Percentiles rank a stretch among this genome's conserved stretches.
Evolutionary conservation across 306 rosid species (phyloP).

Genomic region (Hylodesmum podocarpum): DNA sequence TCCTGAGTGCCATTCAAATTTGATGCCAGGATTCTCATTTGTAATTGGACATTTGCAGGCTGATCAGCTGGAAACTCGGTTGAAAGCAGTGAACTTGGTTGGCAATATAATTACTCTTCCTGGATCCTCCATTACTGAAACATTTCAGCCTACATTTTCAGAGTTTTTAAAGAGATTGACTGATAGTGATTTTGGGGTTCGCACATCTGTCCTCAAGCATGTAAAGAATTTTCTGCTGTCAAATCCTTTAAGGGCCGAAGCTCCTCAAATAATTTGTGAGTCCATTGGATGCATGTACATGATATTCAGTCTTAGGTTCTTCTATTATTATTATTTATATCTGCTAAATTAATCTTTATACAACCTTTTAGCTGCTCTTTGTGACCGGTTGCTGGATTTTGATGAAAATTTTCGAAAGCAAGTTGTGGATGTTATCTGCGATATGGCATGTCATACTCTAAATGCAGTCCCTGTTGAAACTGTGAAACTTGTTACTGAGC

Average conservation of each 20-base stretch:
- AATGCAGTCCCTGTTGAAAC: conserved; percentile 67
- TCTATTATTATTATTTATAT: not conserved
- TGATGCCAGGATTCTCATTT: conserved; percentile 29
- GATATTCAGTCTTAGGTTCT: conserved; percentile 19
- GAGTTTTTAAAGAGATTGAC: conserved; percentile 91
- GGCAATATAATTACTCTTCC: conserved; percentile 85
- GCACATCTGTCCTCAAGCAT: conserved; percentile 73
- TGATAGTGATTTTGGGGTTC: conserved; percentile 71
- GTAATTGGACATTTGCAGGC: conserved; percentile 62
- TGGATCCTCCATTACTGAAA: conserved; percentile 59
- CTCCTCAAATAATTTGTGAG: conserved; percentile 81
- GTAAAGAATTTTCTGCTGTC: conserved; percentile 77
- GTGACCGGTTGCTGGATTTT: conserved; percentile 81
- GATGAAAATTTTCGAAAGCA: conserved; percentile 87
- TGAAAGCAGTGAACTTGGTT: conserved; percentile 85
- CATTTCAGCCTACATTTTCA: conserved; percentile 80
- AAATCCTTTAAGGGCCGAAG: conserved; percentile 73
- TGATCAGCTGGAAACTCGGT: conserved; percentile 85
- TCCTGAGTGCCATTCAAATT: conserved; percentile 13
- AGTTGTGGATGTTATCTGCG: conserved; percentile 91
- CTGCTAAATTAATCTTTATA: conserved; percentile 36
- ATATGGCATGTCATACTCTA: conserved; percentile 66
- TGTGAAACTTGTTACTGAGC: conserved; percentile 84
- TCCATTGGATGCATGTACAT: conserved; percentile 17
- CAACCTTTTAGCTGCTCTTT: conserved; percentile 71